Percentiles rank a stretch among this genome's conserved stretches.
phyloP scores from a whole-genome alignment of 2,329 filamentous ascomycete species.

The Botrytis byssoidea region DNA sequence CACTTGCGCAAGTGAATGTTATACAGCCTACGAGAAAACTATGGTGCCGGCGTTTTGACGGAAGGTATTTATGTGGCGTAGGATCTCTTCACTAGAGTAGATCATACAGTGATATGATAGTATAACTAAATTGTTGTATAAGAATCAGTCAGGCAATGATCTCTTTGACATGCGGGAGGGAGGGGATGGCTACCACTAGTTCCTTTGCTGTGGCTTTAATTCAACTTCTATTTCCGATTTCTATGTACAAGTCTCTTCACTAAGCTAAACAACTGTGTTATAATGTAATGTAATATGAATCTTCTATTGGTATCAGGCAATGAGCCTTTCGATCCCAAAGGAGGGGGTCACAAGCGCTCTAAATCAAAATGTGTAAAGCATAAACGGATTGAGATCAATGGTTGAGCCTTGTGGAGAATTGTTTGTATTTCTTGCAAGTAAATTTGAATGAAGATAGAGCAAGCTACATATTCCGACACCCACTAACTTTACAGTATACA shows the following conservation, averaged over 20 bases:
- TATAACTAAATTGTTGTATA: background rate
- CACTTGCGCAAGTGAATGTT: background rate
- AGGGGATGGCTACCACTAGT: too few relatives aligned
- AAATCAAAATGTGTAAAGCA: background rate
- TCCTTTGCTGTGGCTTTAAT: too few relatives aligned
- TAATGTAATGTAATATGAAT: background rate
- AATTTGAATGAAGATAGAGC: background rate
- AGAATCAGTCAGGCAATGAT: background rate
- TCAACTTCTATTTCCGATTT: too few relatives aligned
- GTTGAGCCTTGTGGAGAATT: too few relatives aligned
- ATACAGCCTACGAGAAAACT: background rate
- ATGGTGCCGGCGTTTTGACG: background rate
- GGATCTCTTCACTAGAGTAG: background rate
- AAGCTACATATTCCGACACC: too few relatives aligned
- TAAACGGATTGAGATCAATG: background rate
- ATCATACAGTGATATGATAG: rapidly evolving
- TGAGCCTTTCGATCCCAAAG: background rate
- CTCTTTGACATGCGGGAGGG: too few relatives aligned
- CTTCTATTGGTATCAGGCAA: background rate
- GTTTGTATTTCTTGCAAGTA: background rate
- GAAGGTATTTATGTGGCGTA: rapidly evolving
- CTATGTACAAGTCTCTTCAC: too few relatives aligned
- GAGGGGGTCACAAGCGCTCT: background rate
- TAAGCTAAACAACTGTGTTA: too few relatives aligned
- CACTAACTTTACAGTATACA: background rate